phyloP scores from a whole-genome alignment of 164 flowering plant genomes.

The Chimonanthus praecox region DNA sequence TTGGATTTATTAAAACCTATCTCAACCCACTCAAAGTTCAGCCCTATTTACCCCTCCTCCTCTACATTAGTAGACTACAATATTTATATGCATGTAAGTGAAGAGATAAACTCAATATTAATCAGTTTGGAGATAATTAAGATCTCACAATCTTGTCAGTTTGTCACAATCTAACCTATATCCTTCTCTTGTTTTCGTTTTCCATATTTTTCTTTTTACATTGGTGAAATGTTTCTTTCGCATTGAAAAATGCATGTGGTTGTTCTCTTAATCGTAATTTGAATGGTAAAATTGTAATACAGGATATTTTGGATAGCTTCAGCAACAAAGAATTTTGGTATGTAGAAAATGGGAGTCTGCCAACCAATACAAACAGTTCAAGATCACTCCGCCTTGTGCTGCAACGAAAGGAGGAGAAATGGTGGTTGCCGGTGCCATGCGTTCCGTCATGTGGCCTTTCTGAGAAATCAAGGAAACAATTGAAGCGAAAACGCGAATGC shows the following conservation, averaged over 20 bases:
- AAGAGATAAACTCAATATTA: no score
- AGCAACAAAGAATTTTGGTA: constrained; percentile 67
- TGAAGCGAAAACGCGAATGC: constrained; percentile 67
- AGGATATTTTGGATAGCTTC: constrained; percentile 76
- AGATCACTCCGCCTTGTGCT: constrained; percentile 59
- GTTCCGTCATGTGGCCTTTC: constrained; percentile 74
- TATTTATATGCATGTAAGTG: no score
- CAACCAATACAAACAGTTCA: constrained; percentile 34
- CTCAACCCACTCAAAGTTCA: no score
- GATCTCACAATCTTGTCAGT: no score
- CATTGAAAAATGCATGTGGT: no score
- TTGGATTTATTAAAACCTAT: no score
- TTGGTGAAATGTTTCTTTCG: no score
- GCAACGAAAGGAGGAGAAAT: constrained; percentile 79
- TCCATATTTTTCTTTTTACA: background rate
- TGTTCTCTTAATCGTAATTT: no score
- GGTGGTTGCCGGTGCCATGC: constrained; percentile 97
- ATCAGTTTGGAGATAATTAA: no score
- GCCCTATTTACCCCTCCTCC: no score
- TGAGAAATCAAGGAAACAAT: constrained; percentile 62
- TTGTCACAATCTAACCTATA: no score
- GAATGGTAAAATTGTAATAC: constrained; percentile 4
- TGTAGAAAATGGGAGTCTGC: constrained; percentile 55
- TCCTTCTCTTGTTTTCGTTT: background rate
- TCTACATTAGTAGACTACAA: no score